Evolutionary conservation across 768 basidiomycete species (phyloP).

Genomic region (Trametes punicea): DNA sequence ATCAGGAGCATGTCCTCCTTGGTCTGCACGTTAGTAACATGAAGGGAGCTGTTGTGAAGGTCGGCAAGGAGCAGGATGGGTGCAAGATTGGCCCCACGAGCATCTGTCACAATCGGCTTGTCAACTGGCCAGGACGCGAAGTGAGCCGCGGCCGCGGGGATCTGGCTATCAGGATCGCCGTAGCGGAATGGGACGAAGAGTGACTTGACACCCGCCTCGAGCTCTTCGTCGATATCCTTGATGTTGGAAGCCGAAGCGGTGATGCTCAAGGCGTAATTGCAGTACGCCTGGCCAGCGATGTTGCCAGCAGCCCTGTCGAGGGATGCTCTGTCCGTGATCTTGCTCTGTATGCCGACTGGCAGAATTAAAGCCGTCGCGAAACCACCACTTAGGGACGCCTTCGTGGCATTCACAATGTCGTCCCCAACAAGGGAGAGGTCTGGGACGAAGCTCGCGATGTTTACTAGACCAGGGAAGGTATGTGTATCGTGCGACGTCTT

Average conservation of each 20-base stretch:
- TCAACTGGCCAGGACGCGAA: conserved; percentile 89
- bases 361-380: conserved; percentile 84
- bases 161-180: conserved; percentile 44
- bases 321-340: conserved; percentile 63
- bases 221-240: conserved; percentile 62
- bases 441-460: conserved; percentile 85
- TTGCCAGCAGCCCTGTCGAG: conserved; percentile 70
- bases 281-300: conserved; percentile 63
- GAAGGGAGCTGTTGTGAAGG: conserved; percentile 82
- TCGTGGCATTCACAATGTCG: conserved; percentile 65
- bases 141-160: conserved; percentile 79
- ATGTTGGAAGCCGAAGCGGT: conserved; percentile 71
- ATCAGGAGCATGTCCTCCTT: conserved; percentile 88
- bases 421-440: conserved; percentile 51
- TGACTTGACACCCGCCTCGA: conserved; percentile 76
- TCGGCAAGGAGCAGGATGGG: conserved; percentile 93
- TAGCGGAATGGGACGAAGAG: conserved; percentile 81
- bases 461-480: conserved; percentile 89
- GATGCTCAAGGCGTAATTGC: conserved; percentile 84
- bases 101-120: conserved; percentile 93
- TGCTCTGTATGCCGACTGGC: conserved; percentile 59
- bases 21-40: conserved; percentile 85
- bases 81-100: conserved; percentile 84
- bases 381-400: conserved; percentile 84
- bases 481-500: conserved; percentile 92